phyloP scores from a whole-genome alignment of 345 rosid species.

The Acer negundo region DNA sequence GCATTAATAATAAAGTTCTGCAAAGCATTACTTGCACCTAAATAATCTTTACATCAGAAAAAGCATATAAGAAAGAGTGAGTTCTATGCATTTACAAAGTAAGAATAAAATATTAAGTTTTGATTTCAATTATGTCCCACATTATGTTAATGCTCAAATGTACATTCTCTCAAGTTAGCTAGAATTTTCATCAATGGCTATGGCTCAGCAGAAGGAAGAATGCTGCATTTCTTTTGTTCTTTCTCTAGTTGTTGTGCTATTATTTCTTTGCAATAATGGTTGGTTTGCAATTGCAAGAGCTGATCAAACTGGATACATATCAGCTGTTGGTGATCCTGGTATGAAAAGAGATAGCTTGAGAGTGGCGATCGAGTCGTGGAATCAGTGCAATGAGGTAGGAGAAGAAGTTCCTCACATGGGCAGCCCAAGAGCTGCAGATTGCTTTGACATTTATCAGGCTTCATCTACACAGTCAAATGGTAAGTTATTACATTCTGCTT shows the following conservation, averaged over 20 bases:
- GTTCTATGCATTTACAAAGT: slow-evolving; percentile 17
- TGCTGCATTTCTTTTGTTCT: neutral
- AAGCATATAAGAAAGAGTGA: slow-evolving; percentile 24
- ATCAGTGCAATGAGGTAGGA: slow-evolving; percentile 75
- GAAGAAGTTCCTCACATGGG: slow-evolving; percentile 63
- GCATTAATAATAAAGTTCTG: neutral
- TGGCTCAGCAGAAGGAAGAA: slow-evolving; percentile 27
- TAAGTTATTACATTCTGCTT: slow-evolving; percentile 10
- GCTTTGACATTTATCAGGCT: slow-evolving; percentile 57
- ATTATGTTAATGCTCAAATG: neutral
- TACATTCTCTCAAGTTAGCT: slow-evolving; percentile 2
- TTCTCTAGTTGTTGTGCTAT: slow-evolving; percentile 3
- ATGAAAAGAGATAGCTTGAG: slow-evolving; percentile 56
- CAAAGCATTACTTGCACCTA: slow-evolving; percentile 1
- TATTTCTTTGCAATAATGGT: slow-evolving; percentile 13
- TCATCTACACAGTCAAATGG: slow-evolving; percentile 15
- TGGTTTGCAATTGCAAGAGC: slow-evolving; percentile 3
- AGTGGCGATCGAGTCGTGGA: slow-evolving; percentile 68
- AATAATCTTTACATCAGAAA: neutral
- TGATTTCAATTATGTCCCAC: neutral
- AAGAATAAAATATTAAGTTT: neutral
- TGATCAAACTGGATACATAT: slow-evolving; percentile 27
- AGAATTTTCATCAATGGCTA: slow-evolving; percentile 32
- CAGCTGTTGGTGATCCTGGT: slow-evolving; percentile 51
- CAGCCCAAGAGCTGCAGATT: slow-evolving; percentile 79